Evolutionary conservation across 208 protist species (phyloP).

Genomic region (Strigomonas culicis): DNA sequence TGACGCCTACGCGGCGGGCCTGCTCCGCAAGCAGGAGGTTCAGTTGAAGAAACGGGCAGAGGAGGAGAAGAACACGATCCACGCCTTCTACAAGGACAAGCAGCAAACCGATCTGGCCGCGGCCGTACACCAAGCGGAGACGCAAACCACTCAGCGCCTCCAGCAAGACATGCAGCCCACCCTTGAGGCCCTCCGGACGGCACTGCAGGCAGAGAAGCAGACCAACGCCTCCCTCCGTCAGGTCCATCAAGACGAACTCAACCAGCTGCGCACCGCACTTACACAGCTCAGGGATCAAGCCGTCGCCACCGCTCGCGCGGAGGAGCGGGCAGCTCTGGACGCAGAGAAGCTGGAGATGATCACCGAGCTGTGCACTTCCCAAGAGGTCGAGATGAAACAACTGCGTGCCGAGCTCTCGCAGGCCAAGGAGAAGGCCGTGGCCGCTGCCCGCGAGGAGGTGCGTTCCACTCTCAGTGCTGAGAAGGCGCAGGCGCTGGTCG

Average conservation of each 20-base stretch:
- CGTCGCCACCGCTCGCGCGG: no score
- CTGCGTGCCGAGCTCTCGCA: background rate
- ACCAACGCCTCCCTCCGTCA: slow-evolving; percentile 8
- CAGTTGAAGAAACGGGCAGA: no score
- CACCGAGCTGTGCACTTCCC: background rate
- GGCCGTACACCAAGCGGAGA: no score
- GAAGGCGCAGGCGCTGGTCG: background rate
- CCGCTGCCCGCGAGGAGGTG: background rate
- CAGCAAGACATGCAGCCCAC: no score
- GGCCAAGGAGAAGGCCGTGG: background rate
- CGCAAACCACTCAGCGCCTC: no score
- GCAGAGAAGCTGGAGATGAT: background rate
- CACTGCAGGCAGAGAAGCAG: slow-evolving; percentile 14
- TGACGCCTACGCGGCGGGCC: background rate
- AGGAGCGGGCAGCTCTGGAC: background rate
- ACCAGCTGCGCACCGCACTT: slow-evolving; percentile 11
- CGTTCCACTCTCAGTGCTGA: background rate
- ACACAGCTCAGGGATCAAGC: no score
- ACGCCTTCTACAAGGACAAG: no score
- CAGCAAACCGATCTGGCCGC: no score
- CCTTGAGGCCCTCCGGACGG: no score
- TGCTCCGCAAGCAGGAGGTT: background rate
- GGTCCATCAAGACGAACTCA: slow-evolving; percentile 13
- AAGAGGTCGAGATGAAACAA: background rate
- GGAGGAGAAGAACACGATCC: no score